Percentiles rank a stretch among this genome's conserved stretches.
phyloP scores from a whole-genome alignment of 2,329 filamentous ascomycete genomes.

The Diplocarpon mali region DNA sequence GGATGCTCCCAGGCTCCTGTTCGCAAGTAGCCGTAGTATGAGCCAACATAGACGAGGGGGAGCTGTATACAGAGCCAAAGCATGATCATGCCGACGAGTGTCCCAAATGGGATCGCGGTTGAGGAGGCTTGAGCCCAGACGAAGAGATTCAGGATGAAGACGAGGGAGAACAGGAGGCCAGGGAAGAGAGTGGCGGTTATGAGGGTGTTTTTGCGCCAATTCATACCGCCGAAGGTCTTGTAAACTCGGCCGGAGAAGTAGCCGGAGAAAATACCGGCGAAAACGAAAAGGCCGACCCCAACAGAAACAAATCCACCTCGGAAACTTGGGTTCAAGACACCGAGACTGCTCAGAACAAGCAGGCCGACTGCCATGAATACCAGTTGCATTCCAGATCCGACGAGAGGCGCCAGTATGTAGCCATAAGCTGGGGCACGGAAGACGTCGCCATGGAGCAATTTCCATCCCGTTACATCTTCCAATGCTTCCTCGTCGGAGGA shows the following conservation, averaged over 20 bases:
- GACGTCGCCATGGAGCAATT: slow-evolving; percentile 77
- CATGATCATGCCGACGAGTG: slow-evolving; percentile 57
- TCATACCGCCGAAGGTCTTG: slow-evolving; percentile 67
- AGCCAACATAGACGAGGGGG: slow-evolving; percentile 71
- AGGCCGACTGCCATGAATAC: slow-evolving; percentile 71
- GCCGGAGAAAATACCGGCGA: slow-evolving; percentile 74
- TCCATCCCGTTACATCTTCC: slow-evolving; percentile 81
- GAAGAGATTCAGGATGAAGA: slow-evolving; percentile 78
- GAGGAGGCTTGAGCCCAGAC: slow-evolving; percentile 85
- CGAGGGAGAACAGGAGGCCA: slow-evolving; percentile 60
- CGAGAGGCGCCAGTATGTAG: slow-evolving; percentile 63
- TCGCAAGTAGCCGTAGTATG: slow-evolving; percentile 63
- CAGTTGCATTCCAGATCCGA: slow-evolving; percentile 80
- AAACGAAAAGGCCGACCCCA: slow-evolving; percentile 70
- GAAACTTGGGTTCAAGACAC: slow-evolving; percentile 75
- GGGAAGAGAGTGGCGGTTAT: slow-evolving; percentile 71
- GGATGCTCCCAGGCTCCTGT: slow-evolving; percentile 68
- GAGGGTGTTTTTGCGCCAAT: slow-evolving; percentile 66
- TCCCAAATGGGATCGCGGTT: slow-evolving; percentile 76
- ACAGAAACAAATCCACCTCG: slow-evolving; percentile 84
- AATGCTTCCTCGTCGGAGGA: slow-evolving; percentile 60
- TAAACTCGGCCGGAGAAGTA: slow-evolving; percentile 80
- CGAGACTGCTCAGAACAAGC: slow-evolving; percentile 61
- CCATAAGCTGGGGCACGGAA: slow-evolving; percentile 65
- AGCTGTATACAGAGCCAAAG: slow-evolving; percentile 82